Evolutionary conservation across 1,139 yeast genomes (phyloP), one percentile per base, ranked within the genome.

Genomic region (Suhomyces bribrorum): DNA sequence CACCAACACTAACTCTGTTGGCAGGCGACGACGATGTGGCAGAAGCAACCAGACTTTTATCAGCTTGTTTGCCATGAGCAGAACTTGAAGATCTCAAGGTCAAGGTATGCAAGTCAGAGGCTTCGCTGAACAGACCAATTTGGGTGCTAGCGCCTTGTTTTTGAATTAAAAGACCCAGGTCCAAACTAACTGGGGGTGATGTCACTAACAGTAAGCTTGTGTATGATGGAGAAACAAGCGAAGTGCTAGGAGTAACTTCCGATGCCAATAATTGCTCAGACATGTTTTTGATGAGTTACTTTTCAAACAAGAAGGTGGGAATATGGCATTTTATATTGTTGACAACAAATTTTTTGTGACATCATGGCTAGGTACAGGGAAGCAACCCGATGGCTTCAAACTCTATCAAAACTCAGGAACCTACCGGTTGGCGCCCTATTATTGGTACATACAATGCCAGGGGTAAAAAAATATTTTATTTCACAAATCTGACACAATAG

Each of bases 261-360:
- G 48, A 20, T 32, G 44, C 51, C 23, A 47, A 27, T 38, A 44
- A 38, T 13, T 45, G 20, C 3, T 22, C 37, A 15, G 50, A 43
- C 51, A 47, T 46, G 37, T 12, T 12, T 6, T 18, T 17, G 14
- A 7, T 22, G 17, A 31, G 27, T 5, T 7, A 24, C 20, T 5
- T 17, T 15, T 9, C 7, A 8, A 12, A 9, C 12, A 11, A 14
- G 7, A 5, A 11, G 11, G 16, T 29, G 34, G 30, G 31, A 23
- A 4, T 22, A 20, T 22, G 29, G 6, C 28, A 29, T 33, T 38
- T 29, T 38, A 38, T 37, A 26, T 29, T 2, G 11, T 18, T 17
- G 18, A 32, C 33, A 32, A 22, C n/a, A 18, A 17, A 25, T 24
- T 25, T n/a, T n/a, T 16, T 20, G 23, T 15, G 29, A 22, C 20